These are phyloP conservation scores for Stevia rebaudiana DNA, from an alignment of 140 eudicot species.

Conservation along the genomic window DNA sequence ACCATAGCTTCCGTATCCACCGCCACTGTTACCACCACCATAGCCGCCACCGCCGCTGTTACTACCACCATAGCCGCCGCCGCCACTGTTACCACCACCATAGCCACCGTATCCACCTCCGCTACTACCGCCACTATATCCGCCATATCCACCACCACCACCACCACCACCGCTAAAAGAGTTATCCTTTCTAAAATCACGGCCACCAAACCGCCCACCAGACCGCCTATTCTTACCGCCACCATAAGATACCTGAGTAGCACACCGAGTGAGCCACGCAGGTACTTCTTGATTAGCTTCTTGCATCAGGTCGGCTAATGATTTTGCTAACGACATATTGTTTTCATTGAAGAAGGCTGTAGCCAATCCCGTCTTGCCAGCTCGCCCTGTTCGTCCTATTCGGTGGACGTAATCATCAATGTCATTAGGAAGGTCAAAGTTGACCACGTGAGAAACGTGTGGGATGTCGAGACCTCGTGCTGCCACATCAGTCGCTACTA, in stretches of 20 bases:
- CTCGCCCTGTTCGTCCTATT: constrained; percentile 81
- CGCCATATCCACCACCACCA: constrained; percentile 3
- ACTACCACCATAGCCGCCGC: neutral
- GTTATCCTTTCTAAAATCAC: constrained; percentile 63
- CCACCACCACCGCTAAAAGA: constrained; percentile 35
- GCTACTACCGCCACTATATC: constrained; percentile 28
- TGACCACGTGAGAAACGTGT: constrained; percentile 46
- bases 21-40: constrained; percentile 20
- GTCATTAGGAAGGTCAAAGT: constrained; percentile 44
- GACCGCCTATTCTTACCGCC: constrained; percentile 58
- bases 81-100: constrained; percentile 13
- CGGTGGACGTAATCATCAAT: constrained; percentile 55
- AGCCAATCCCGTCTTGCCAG: constrained; percentile 62
- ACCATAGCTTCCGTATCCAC: constrained; percentile 1
- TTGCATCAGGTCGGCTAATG: constrained; percentile 65
- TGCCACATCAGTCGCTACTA: constrained; percentile 46
- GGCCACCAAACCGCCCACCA: constrained; percentile 84
- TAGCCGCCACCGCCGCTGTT: constrained; percentile 6
- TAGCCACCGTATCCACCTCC: constrained; percentile 11
- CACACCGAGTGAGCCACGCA: constrained; percentile 62
- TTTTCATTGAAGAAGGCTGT: constrained; percentile 42
- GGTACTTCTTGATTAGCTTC: constrained; percentile 89
- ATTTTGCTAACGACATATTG: constrained; percentile 46
- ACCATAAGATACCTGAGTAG: constrained; percentile 58
- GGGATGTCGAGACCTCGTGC: constrained; percentile 51